These are phyloP conservation scores for Raddia guianensis DNA, from an alignment of 176 grass and related monocot genomes.

Conservation along the genomic window DNA sequence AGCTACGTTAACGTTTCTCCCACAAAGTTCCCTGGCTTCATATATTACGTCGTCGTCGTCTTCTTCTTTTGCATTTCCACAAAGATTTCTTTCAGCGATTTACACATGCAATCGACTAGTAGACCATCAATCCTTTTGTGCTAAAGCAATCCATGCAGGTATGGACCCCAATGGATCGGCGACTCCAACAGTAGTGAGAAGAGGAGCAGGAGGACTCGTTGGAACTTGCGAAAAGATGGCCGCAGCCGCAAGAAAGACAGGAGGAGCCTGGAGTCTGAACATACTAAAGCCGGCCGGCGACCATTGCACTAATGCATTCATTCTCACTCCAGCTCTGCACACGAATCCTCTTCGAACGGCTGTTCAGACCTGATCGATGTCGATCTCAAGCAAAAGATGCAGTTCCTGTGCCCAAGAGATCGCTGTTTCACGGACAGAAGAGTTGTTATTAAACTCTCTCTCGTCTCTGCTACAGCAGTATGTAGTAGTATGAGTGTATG, in stretches of 20 bases:
- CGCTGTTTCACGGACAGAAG: background rate
- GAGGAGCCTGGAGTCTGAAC: background rate
- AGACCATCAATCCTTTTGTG: background rate
- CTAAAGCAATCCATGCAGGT: background rate
- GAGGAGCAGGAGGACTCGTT: background rate
- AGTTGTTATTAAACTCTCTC: background rate
- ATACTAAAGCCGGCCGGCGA: conserved; percentile 1
- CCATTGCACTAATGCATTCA: background rate
- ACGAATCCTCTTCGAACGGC: conserved; percentile 22
- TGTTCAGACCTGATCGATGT: conserved; percentile 26
- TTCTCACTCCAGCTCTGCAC: background rate
- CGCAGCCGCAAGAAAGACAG: background rate
- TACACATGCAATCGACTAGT: no score
- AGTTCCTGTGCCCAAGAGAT: conserved; percentile 11
- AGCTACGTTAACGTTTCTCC: no score
- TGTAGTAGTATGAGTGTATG: no score
- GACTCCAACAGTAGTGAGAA: conserved; percentile 27
- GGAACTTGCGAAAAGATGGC: conserved; percentile 7
- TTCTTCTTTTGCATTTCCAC: no score
- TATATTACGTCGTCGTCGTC: no score
- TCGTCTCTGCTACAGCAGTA: background rate
- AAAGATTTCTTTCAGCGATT: no score
- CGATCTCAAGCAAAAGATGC: conserved; percentile 28
- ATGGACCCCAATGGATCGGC: background rate
- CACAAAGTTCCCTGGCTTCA: no score